A percentile compares a stretch with the other conserved stretches of the same genome.
Conservation (phyloP, 2,329 filamentous ascomycete species). For the Teratosphaeria pseudoeucalypti region DNA sequence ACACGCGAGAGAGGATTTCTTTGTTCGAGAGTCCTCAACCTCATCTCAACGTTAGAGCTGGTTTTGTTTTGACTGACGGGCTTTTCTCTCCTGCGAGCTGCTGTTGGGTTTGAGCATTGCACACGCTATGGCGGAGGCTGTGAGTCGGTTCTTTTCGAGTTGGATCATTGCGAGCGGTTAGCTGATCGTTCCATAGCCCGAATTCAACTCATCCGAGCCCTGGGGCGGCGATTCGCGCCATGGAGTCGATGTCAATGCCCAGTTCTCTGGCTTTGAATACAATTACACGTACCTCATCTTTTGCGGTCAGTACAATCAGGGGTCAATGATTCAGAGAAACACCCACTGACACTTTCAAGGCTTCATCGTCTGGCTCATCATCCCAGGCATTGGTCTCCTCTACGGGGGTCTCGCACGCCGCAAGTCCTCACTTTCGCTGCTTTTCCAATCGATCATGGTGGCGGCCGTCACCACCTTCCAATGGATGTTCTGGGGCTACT, state of each 20-base stretch:
- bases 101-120: not conserved
- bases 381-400: constrained; percentile 55
- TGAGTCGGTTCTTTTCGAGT: not conserved
- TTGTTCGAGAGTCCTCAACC: not conserved
- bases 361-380: constrained; percentile 56
- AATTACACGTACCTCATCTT: constrained; percentile 52
- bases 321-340: constrained; percentile 5
- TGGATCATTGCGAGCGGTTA: not conserved
- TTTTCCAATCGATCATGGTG: constrained; percentile 54
- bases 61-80: no score
- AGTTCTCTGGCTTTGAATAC: constrained; percentile 49
- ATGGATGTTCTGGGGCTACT: constrained; percentile 57
- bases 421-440: constrained; percentile 51
- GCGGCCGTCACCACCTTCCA: constrained; percentile 47
- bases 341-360: constrained; percentile 4
- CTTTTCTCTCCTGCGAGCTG: no score
- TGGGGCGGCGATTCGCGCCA: constrained; percentile 42
- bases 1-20: not conserved
- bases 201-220: constrained; percentile 24
- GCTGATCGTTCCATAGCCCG: constrained; percentile 1
- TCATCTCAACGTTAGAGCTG: not conserved
- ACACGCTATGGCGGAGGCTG: not conserved
- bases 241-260: constrained; percentile 46
- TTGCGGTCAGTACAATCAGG: constrained; percentile 28
- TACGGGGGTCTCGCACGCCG: constrained; percentile 54